These are phyloP conservation scores for Monascus ruber DNA, from an alignment of 2,329 filamentous ascomycete genomes.

Conservation along the genomic window DNA sequence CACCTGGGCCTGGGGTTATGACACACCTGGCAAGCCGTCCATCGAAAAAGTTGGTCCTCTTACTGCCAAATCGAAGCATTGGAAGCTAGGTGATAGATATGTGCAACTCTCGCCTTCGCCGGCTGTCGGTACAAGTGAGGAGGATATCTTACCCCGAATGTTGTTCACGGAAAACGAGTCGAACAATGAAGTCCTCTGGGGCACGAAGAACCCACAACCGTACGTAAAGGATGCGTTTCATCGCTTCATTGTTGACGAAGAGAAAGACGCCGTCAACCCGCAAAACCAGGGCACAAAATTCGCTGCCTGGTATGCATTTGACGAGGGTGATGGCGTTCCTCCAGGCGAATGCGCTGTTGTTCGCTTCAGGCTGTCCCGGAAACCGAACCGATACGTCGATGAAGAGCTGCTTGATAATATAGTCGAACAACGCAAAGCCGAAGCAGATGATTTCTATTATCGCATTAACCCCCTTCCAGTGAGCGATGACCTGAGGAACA, in stretches of 20 bases:
- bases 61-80: constrained; percentile 65
- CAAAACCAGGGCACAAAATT: constrained; percentile 71
- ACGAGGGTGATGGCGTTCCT: constrained; percentile 73
- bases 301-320: constrained; percentile 85
- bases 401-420: constrained; percentile 88
- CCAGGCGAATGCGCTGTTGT: constrained; percentile 93
- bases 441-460: constrained; percentile 94
- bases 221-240: constrained; percentile 97
- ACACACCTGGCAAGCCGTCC: constrained; percentile 64
- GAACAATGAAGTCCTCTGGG: constrained; percentile 68
- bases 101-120: constrained; percentile 82
- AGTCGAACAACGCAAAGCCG: constrained; percentile 72
- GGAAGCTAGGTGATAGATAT: constrained; percentile 70
- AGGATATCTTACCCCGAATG: constrained; percentile 74
- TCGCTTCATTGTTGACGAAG: constrained; percentile 67
- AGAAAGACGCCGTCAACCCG: constrained; percentile 75
- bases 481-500: constrained; percentile 85
- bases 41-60: constrained; percentile 57
- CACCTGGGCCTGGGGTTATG: constrained; percentile 86
- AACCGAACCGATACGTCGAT: constrained; percentile 67
- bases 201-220: constrained; percentile 62
- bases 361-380: constrained; percentile 74
- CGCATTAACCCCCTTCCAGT: constrained; percentile 86
- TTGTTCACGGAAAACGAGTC: constrained; percentile 95
- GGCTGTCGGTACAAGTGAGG: constrained; percentile 62